Evolutionary conservation across 192 early-diverging fungal species (phyloP).

Genomic region (Cladochytrium replicatum): DNA sequence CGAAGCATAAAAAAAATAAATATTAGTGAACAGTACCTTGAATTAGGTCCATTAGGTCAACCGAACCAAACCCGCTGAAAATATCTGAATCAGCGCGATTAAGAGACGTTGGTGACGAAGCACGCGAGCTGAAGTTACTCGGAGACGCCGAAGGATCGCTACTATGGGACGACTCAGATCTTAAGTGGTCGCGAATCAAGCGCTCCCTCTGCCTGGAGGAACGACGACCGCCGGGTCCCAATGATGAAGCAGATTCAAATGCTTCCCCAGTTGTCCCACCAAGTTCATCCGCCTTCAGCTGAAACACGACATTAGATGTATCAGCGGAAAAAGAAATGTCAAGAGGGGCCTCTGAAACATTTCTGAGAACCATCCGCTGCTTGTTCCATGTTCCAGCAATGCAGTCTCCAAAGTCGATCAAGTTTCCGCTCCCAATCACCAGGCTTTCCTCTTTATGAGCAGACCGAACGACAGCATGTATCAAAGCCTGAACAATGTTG

Average conservation of each 20-base stretch:
- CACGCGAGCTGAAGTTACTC: slow-evolving; percentile 35
- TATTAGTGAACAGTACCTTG: too few relatives aligned
- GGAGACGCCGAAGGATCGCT: slow-evolving; percentile 14
- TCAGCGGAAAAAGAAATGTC: slow-evolving; percentile 61
- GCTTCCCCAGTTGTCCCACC: slow-evolving; percentile 7
- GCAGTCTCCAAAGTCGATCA: slow-evolving; percentile 90
- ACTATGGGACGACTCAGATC: neutral
- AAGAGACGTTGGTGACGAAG: slow-evolving; percentile 33
- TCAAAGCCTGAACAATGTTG: slow-evolving; percentile 68
- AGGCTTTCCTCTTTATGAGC: slow-evolving; percentile 63
- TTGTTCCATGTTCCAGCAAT: slow-evolving; percentile 79
- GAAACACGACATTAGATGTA: slow-evolving; percentile 35
- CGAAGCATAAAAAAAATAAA: too few relatives aligned
- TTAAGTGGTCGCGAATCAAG: too few relatives aligned
- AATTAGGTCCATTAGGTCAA: too few relatives aligned
- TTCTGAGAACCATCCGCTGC: slow-evolving; percentile 69
- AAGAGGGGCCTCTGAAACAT: slow-evolving; percentile 62
- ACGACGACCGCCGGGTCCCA: too few relatives aligned
- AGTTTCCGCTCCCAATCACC: slow-evolving; percentile 57
- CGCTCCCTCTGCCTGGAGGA: too few relatives aligned
- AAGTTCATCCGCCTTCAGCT: slow-evolving; percentile 23
- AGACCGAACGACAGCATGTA: slow-evolving; percentile 73
- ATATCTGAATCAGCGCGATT: too few relatives aligned
- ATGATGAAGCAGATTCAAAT: slow-evolving; percentile 1
- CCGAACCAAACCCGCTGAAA: neutral